A percentile compares a stretch with the other conserved stretches of the same genome.
phyloP scores from a whole-genome alignment of 352 stramenopile species.

The Globisporangium abappressorium region DNA sequence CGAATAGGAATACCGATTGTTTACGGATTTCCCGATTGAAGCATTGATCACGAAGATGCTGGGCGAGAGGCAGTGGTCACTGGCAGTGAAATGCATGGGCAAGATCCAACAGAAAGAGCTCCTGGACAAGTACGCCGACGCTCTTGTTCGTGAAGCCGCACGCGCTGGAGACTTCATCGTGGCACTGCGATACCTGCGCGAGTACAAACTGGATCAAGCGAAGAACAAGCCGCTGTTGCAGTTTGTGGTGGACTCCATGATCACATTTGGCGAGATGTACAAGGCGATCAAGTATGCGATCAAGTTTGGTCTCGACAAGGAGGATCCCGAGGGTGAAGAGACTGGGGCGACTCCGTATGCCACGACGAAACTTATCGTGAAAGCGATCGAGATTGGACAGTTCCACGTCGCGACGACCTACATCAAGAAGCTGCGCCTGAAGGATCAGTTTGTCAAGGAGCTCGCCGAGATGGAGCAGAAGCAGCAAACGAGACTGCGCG shows the following conservation, averaged over 20 bases:
- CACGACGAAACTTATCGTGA: slow-evolving; percentile 49
- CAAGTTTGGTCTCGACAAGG: slow-evolving; percentile 69
- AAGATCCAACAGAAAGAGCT: slow-evolving; percentile 51
- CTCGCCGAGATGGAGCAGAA: slow-evolving; percentile 54
- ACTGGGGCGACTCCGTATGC: slow-evolving; percentile 33
- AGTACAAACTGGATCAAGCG: slow-evolving; percentile 69
- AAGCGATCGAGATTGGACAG: slow-evolving; percentile 58
- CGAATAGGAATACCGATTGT: slow-evolving; percentile 51
- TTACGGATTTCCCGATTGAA: slow-evolving; percentile 68
- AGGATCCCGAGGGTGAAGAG: slow-evolving; percentile 24
- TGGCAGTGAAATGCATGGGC: slow-evolving; percentile 79
- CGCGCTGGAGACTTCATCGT: slow-evolving; percentile 71
- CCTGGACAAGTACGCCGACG: slow-evolving; percentile 42
- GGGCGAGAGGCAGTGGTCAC: slow-evolving; percentile 60
- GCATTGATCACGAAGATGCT: slow-evolving; percentile 64
- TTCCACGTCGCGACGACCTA: slow-evolving; percentile 75
- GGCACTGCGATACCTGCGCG: slow-evolving; percentile 59
- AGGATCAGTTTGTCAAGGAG: slow-evolving; percentile 55
- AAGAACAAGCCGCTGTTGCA: slow-evolving; percentile 41
- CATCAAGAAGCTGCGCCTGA: slow-evolving; percentile 79
- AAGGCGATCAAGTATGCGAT: slow-evolving; percentile 88
- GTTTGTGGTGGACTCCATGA: slow-evolving; percentile 64
- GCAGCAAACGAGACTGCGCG: slow-evolving; percentile 39
- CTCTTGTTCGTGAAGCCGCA: slow-evolving; percentile 54
- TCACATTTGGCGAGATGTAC: slow-evolving; percentile 76